phyloP scores from a whole-genome alignment of 1,284 basidiomycete genomes.

The Puccinia coronata region DNA sequence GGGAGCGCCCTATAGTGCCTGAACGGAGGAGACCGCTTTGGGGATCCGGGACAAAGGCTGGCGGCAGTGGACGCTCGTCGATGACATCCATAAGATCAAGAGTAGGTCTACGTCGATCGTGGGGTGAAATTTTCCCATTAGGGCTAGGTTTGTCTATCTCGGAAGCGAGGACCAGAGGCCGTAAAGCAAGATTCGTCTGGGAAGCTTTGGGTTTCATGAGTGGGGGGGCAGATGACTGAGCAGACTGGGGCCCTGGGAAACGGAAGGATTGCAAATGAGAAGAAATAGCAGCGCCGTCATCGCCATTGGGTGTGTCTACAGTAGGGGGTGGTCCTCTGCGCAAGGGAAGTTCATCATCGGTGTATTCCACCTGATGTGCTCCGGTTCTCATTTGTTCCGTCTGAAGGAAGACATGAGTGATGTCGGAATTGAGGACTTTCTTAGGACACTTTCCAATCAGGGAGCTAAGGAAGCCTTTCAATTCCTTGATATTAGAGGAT shows the following conservation, averaged over 20 bases:
- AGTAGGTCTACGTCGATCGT: slow-evolving; percentile 1
- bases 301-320: not conserved
- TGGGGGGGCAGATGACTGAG: not conserved
- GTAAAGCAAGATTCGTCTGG: not conserved
- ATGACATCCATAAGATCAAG: slow-evolving; percentile 13
- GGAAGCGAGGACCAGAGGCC: not conserved
- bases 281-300: not conserved
- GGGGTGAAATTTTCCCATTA: not conserved
- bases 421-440: slow-evolving; percentile 31
- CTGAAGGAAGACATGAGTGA: slow-evolving; percentile 25
- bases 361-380: slow-evolving; percentile 21
- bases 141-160: not conserved
- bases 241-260: not conserved
- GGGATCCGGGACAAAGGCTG: not conserved
- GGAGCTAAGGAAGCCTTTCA: slow-evolving; percentile 12
- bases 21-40: not conserved
- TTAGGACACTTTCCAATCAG: slow-evolving; percentile 22
- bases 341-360: slow-evolving; percentile 14
- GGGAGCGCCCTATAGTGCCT: not conserved
- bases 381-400: slow-evolving; percentile 21
- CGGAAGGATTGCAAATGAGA: slow-evolving; percentile 30
- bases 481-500: slow-evolving; percentile 16
- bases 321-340: not conserved
- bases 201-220: not conserved
- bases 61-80: slow-evolving; percentile 1